A percentile compares a stretch with the other conserved stretches of the same genome.
phyloP scores from a whole-genome alignment of 352 stramenopile genomes.

The Phytophthora lateralis region DNA sequence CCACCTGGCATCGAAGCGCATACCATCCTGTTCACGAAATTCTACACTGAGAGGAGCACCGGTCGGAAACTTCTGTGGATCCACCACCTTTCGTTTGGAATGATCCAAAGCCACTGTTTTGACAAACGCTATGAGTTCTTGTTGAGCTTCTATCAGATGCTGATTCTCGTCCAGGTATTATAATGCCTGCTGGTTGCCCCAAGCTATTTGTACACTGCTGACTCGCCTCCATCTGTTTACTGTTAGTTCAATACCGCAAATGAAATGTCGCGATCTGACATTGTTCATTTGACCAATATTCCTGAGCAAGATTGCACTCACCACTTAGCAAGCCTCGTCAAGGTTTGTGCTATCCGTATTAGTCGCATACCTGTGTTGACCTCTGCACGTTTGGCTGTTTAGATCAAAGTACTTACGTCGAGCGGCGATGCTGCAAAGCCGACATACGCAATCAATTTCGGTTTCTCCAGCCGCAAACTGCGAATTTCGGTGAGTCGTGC shows the following conservation, averaged over 20 bases:
- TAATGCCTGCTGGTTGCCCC: background rate
- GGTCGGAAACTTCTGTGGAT: constrained; percentile 83
- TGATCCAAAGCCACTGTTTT: constrained; percentile 71
- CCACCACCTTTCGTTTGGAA: constrained; percentile 77
- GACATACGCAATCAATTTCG: constrained; percentile 50
- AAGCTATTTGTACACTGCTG: background rate
- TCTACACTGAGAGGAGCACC: constrained; percentile 78
- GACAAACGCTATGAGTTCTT: constrained; percentile 82
- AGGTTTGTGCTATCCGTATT: constrained; percentile 45
- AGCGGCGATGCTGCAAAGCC: constrained; percentile 29
- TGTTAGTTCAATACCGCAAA: constrained; percentile 70
- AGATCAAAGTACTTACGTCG: constrained; percentile 52
- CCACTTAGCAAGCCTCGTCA: constrained; percentile 74
- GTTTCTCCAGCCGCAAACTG: constrained; percentile 56
- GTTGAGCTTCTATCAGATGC: constrained; percentile 86
- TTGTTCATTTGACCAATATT: constrained; percentile 66
- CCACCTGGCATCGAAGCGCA: constrained; percentile 62
- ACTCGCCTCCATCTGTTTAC: background rate
- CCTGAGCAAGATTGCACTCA: constrained; percentile 60
- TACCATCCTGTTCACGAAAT: constrained; percentile 80
- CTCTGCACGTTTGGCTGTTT: background rate
- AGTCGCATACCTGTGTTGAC: background rate
- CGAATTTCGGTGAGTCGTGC: constrained; percentile 46
- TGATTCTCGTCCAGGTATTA: constrained; percentile 81
- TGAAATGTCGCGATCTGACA: constrained; percentile 38